Percentiles rank a stretch among this genome's conserved stretches.
phyloP scores from a whole-genome alignment of 2,329 filamentous ascomycete genomes.

The Trichoderma polysporum region DNA sequence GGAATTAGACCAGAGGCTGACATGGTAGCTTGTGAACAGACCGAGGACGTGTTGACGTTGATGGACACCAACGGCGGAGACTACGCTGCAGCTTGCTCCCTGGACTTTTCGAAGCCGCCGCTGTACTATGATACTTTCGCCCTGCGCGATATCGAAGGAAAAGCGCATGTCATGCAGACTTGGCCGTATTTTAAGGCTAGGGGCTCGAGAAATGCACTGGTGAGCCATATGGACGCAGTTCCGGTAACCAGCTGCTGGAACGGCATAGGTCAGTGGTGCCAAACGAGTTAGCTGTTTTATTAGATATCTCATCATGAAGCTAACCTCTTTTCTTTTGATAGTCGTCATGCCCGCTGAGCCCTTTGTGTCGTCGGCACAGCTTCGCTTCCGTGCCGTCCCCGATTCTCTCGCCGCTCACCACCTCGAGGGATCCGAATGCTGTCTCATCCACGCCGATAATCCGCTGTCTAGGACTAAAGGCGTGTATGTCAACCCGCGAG shows the following conservation, averaged over 20 bases:
- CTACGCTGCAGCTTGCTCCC: slow-evolving; percentile 61
- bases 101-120: slow-evolving; percentile 57
- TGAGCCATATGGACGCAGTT: slow-evolving; percentile 46
- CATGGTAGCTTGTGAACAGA: slow-evolving; percentile 35
- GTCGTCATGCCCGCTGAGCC: slow-evolving; percentile 54
- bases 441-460: slow-evolving; percentile 73
- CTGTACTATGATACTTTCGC: slow-evolving; percentile 64
- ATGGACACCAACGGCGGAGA: slow-evolving; percentile 57
- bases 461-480: slow-evolving; percentile 52
- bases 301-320: neutral
- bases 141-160: slow-evolving; percentile 53
- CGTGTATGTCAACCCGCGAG: slow-evolving; percentile 67
- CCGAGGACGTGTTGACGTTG: slow-evolving; percentile 55
- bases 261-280: slow-evolving; percentile 38
- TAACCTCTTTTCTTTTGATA: slow-evolving; percentile 19
- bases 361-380: slow-evolving; percentile 46
- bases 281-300: neutral
- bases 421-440: slow-evolving; percentile 77
- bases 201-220: slow-evolving; percentile 53
- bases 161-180: slow-evolving; percentile 50
- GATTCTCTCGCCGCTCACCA: slow-evolving; percentile 62
- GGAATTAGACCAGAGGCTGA: neutral
- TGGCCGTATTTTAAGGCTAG: slow-evolving; percentile 60
- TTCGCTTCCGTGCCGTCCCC: slow-evolving; percentile 63
- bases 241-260: slow-evolving; percentile 49